These are phyloP conservation scores for Balamuthia mandrillaris DNA, from an alignment of 208 protist species.

Conservation along the genomic window DNA sequence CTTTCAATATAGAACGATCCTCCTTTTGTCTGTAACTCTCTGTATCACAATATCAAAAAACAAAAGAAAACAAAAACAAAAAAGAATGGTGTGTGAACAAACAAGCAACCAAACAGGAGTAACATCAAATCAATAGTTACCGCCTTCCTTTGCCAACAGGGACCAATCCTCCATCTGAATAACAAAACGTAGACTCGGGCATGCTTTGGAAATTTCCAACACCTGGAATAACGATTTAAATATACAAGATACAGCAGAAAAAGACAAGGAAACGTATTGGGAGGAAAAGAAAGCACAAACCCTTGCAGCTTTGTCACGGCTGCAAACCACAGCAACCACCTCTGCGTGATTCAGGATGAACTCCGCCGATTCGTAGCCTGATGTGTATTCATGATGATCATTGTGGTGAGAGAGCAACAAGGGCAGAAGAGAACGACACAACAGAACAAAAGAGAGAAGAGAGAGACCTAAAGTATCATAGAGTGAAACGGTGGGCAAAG, in stretches of 20 bases:
- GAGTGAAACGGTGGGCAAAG: conserved; percentile 51
- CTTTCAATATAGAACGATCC: too few species aligned
- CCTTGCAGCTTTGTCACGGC: conserved; percentile 10
- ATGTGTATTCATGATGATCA: neutral
- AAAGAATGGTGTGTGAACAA: too few species aligned
- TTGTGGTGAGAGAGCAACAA: neutral
- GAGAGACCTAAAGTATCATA: conserved; percentile 66
- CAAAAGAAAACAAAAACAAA: neutral
- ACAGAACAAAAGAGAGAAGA: neutral
- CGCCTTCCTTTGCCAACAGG: neutral
- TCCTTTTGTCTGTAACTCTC: conserved; percentile 4
- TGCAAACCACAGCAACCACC: conserved; percentile 37
- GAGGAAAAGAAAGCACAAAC: too few species aligned
- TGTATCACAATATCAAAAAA: neutral
- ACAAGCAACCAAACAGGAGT: neutral
- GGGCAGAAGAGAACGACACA: neutral
- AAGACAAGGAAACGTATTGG: neutral
- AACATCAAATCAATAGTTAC: neutral
- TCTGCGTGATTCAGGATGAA: conserved; percentile 67
- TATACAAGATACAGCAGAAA: neutral
- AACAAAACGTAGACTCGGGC: conserved; percentile 1
- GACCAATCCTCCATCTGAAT: conserved; percentile 17
- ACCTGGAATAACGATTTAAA: neutral
- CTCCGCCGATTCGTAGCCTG: conserved; percentile 54
- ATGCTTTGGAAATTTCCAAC: neutral